phyloP scores from a whole-genome alignment of 2,329 filamentous ascomycete species.

The Cladosporium sp. region DNA sequence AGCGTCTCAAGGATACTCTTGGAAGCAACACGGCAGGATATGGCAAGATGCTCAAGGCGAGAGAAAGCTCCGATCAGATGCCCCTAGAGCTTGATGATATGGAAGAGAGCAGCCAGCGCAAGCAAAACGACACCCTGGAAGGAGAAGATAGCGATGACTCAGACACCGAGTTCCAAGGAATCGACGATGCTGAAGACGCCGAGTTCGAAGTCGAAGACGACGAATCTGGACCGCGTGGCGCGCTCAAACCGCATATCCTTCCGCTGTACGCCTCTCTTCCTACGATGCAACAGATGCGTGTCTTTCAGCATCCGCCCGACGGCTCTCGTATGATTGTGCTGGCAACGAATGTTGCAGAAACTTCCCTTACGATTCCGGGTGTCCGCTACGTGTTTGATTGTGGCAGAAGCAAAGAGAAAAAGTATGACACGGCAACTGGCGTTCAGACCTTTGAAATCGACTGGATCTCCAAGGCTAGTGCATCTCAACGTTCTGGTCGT shows the following conservation, averaged over 20 bases:
- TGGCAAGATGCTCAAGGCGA: conserved; percentile 7
- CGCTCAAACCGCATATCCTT: conserved; percentile 78
- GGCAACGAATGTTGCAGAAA: conserved; percentile 96
- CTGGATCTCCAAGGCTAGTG: conserved; percentile 97
- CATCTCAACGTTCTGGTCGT: conserved; percentile 85
- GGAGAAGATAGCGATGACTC: conserved; percentile 46
- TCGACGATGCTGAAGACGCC: conserved; percentile 52
- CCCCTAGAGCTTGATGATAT: conserved; percentile 83
- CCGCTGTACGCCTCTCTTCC: conserved; percentile 91
- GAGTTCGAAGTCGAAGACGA: conserved; percentile 51
- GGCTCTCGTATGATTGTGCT: conserved; percentile 81
- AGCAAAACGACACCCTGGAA: conserved; percentile 33
- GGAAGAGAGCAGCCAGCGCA: conserved; percentile 62
- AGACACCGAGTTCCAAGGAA: conserved; percentile 57
- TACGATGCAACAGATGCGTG: conserved; percentile 82
- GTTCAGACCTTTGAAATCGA: conserved; percentile 94
- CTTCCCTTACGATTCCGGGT: conserved; percentile 91
- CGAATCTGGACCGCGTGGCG: conserved; percentile 49
- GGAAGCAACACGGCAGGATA: conserved; percentile 42
- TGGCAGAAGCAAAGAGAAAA: conserved; percentile 86
- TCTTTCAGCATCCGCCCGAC: conserved; percentile 78
- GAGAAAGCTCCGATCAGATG: conserved; percentile 28
- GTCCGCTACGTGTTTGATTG: conserved; percentile 96
- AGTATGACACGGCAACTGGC: conserved; percentile 80
- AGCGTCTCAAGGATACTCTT: conserved; percentile 68